Evolutionary conservation across 345 rosid species (phyloP).

Genomic region (Eucalyptus globulus): DNA sequence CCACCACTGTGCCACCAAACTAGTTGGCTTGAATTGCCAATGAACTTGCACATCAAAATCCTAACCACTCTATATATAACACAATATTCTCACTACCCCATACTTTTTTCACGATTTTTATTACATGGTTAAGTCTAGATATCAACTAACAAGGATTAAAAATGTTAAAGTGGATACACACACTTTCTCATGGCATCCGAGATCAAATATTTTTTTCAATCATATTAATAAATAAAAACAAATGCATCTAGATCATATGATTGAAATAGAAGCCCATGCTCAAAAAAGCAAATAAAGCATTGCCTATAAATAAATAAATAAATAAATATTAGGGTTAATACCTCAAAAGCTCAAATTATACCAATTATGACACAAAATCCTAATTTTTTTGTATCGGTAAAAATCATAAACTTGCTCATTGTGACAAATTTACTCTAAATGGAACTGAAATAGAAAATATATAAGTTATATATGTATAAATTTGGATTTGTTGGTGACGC

Average conservation of each 20-base stretch:
- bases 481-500: too few species aligned
- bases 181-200: not conserved
- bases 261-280: too few species aligned
- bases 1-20: not conserved
- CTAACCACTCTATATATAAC: not conserved
- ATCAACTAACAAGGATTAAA: not conserved
- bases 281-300: too few species aligned
- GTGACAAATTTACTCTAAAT: too few species aligned
- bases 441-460: too few species aligned
- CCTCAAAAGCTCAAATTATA: too few species aligned
- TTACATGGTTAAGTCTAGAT: not conserved
- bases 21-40: not conserved
- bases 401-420: too few species aligned
- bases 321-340: too few species aligned
- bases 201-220: not conserved
- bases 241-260: accelerated
- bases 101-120: not conserved
- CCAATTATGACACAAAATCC: too few species aligned
- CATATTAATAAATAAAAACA: not conserved
- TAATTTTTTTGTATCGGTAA: accelerated
- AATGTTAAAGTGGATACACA: not conserved
- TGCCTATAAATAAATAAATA: too few species aligned
- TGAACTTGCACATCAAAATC: not conserved
- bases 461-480: too few species aligned
- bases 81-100: not conserved